Conservation (phyloP, 352 stramenopile species). For the Saprolegnia parasitica region DNA sequence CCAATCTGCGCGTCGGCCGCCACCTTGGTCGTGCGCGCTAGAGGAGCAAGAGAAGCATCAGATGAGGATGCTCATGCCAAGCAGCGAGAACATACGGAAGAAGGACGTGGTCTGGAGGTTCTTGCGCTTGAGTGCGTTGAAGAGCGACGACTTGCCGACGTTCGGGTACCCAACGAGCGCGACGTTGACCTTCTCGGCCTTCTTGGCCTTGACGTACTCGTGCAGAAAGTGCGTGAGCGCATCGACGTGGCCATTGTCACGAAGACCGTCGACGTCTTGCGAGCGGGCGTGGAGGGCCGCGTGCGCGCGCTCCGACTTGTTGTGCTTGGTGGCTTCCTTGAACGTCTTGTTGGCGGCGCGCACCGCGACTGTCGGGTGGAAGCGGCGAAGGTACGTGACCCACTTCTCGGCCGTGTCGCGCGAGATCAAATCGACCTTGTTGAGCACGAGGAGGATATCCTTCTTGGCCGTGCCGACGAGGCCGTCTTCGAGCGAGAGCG, state of each 20-base stretch:
- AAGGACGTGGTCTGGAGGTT: constrained; percentile 45
- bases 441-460: constrained; percentile 96
- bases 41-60: not conserved
- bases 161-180: constrained; percentile 99
- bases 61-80: not conserved
- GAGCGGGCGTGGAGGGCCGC: constrained; percentile 64
- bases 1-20: constrained; percentile 93
- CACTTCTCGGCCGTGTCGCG: constrained; percentile 88
- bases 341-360: constrained; percentile 73
- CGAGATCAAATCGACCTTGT: constrained; percentile 98
- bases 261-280: constrained; percentile 58
- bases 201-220: constrained; percentile 85
- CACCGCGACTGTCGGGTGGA: constrained; percentile 92
- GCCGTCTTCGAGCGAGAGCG: constrained; percentile 91
- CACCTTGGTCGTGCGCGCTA: constrained; percentile 67
- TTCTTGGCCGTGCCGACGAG: constrained; percentile 94
- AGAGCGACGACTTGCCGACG: constrained; percentile 90
- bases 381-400: constrained; percentile 91
- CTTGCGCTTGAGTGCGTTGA: constrained; percentile 93
- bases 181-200: constrained; percentile 78
- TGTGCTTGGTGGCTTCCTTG: constrained; percentile 90
- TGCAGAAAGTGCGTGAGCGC: constrained; percentile 93
- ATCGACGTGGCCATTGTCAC: constrained; percentile 81
- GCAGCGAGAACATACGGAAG: constrained; percentile 28
- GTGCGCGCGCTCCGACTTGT: constrained; percentile 53